Evolutionary conservation across 2,329 filamentous ascomycete genomes (phyloP), one percentile per base, ranked within the genome.

Genomic region (Aspergillus glaucus): DNA sequence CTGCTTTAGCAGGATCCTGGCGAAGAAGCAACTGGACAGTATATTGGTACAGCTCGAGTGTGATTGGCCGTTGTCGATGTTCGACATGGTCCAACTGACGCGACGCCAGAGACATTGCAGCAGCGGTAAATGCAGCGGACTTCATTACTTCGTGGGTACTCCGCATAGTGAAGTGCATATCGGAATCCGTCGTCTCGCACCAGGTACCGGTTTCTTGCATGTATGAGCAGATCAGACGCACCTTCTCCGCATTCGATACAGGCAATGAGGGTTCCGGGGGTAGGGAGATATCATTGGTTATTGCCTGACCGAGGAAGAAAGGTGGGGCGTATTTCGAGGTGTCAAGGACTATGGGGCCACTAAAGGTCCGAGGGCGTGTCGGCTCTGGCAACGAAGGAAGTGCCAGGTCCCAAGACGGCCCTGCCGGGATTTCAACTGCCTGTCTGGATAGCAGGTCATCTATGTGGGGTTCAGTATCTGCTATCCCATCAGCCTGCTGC

Each of bases 141-240:
- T 43, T 32, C 45, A 55, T 41, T 45, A 53, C 48, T 14, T 42
- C 9, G 28, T 53, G n/a, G n/a, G 53, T 43, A 24, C 45, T 51
- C 17, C 43, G 39, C 22, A 50, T 17, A 2, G 50, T 53, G 37
- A 53, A 55, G 22, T 52, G 51, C 47, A 26, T 50, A 10, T 53
- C 42, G 2, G 51, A 51, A 46, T 55, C 45, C n/a, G 53, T 55
- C 6, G 53, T 53, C 41, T 55, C 53, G n/a, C 51, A 53, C 51
- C 49, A 51, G 6, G 44, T 51, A 4, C 49, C 49, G 30, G 49
- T 53, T 36, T 51, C 49, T 7, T 32, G 37, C 15, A 49, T 9
- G 30, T 50, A 55, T 10, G 42, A 48, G n/a, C 45, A 52, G 10
- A 55, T 43, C 10, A 55, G 36, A 21, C 22, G 37, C 15, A 47